Evolutionary conservation across 1,284 basidiomycete genomes (phyloP), one percentile per base, ranked within the genome.

Genomic region (Takashimella tepidaria): DNA sequence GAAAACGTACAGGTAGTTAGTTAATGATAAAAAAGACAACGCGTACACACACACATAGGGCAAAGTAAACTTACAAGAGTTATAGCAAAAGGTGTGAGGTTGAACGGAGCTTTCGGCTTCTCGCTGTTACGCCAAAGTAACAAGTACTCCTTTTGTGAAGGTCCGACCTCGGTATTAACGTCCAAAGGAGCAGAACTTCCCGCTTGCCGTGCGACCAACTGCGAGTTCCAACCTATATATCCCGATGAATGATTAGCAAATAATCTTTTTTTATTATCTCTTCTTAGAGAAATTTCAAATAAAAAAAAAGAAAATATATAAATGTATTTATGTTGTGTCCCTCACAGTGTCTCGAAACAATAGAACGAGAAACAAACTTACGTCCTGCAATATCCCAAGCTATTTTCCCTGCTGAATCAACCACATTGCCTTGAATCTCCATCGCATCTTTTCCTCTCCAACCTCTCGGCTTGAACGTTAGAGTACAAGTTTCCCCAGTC

Each of bases 401-500:
- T 41, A 85, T 77, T 25, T 81, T 78, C 11, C 89, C 92, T 0
- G 78, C 66, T 1, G 81, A 74, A 66, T 90, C 85, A 56, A 81
- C 76, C 25, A 97, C 92, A 42, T 83, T 82, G 3, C 95, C 95
- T 16, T 87, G 87, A 67, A 98, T 92, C 76, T 98, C 93, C 65
- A 82, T 92, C 0, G 92, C 90, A 60, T 93, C 88, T 66, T 84
- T 88, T 25, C 90, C 91, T 56, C 92, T 79, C 93, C 95, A 98
- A 5, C 91, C 90, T 56, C 93, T 82, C 1, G 93, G 93, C 77
- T 97, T 97, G 81, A 98, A 98, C 1, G 91, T 93, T 22, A 98
- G 77, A 0, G 88, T 80, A 64, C 92, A 97, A 44, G 82, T 83
- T 64, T 98, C 93, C n/a, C 85, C 83, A 0, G 93, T 98, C 8